Conservation (phyloP, 805 yeast species). For the Lachancea quebecensis region DNA sequence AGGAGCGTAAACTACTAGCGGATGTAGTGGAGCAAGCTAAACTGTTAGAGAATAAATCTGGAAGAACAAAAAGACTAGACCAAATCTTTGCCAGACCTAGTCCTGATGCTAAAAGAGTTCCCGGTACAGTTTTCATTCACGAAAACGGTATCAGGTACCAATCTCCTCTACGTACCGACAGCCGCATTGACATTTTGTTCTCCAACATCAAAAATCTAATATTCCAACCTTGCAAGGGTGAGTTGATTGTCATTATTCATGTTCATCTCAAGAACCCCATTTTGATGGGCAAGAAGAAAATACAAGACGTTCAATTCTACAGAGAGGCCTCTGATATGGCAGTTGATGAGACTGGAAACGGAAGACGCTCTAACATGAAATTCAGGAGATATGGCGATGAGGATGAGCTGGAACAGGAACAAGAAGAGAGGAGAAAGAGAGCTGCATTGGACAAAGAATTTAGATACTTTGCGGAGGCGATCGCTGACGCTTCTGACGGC, state of each 20-base stretch:
- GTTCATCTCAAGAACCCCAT: slow-evolving; percentile 88
- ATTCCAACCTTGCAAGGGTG: slow-evolving; percentile 95
- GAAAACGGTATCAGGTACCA: slow-evolving; percentile 95
- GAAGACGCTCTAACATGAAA: slow-evolving; percentile 66
- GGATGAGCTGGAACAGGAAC: slow-evolving; percentile 97
- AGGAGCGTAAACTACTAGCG: slow-evolving; percentile 83
- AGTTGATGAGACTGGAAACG: slow-evolving; percentile 94
- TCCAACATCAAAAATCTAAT: slow-evolving; percentile 88
- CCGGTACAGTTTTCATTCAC: slow-evolving; percentile 86
- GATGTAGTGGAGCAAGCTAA: slow-evolving; percentile 92
- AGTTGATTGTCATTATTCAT: slow-evolving; percentile 85
- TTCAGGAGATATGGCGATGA: slow-evolving; percentile 91
- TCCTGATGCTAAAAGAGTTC: slow-evolving; percentile 93
- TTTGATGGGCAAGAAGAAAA: slow-evolving; percentile 92
- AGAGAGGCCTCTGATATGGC: slow-evolving; percentile 95
- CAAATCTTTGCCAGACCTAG: slow-evolving; percentile 89
- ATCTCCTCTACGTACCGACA: slow-evolving; percentile 77
- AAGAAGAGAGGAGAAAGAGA: slow-evolving; percentile 92
- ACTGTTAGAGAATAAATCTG: slow-evolving; percentile 71
- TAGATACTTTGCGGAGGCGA: slow-evolving; percentile 79
- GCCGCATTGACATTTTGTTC: slow-evolving; percentile 79
- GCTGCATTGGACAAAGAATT: slow-evolving; percentile 88
- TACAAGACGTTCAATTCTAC: slow-evolving; percentile 91
- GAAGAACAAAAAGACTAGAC: slow-evolving; percentile 81
- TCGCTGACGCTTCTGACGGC: slow-evolving; percentile 82